Evolutionary conservation across 352 stramenopile genomes (phyloP), one percentile per base, ranked within the genome.

Genomic region (Lagenidium giganteum): DNA sequence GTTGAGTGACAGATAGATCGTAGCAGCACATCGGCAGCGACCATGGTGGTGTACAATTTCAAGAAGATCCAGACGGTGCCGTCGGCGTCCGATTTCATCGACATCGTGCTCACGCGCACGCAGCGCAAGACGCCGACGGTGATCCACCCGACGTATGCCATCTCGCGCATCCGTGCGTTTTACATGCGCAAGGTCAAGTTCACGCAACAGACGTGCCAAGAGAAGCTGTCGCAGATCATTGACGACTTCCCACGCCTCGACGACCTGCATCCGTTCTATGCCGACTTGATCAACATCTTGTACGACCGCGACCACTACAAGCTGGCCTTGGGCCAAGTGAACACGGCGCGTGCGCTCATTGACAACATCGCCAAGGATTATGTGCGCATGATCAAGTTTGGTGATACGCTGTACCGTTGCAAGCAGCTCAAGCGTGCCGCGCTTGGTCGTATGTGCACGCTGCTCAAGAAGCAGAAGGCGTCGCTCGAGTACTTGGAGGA

Each of bases 271-370:
- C 97, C 97, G 47, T 99, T 99, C 79, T 99, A 99, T 77, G 95
- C 95, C 42, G 97, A 99, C 72, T 79, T 99, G 30, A 98, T 98
- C 63, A 99, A 99, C 77, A 98, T 99, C 42, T 69, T 99, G 38
- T 99, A 99, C 70, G 97, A 99, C 66, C 82, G 95, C 22, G 96
- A 99, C 77, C 97, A 99, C 74, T 99, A 99, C 93, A 99, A 99
- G 76, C 84, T 99, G 20, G 97, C 97, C 17, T 83, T 99, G 3
- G 96, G 97, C 18, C 97, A 99, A 69, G 93, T 99, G 49, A 99
- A 99, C 75, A 99, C 96, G 36, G 95, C 95, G 36, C 96, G 97
- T 54, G 96, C 95, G 21, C 72, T 99, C 8, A 96, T 99, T 21
- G 93, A 98, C 63, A 93, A 93, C 43, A 97, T 99, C 29, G 87